A percentile compares a stretch with the other conserved stretches of the same genome.
These are phyloP conservation scores for Aristolochia contorta DNA, from an alignment of 164 flowering plant species.

Conservation along the genomic window DNA sequence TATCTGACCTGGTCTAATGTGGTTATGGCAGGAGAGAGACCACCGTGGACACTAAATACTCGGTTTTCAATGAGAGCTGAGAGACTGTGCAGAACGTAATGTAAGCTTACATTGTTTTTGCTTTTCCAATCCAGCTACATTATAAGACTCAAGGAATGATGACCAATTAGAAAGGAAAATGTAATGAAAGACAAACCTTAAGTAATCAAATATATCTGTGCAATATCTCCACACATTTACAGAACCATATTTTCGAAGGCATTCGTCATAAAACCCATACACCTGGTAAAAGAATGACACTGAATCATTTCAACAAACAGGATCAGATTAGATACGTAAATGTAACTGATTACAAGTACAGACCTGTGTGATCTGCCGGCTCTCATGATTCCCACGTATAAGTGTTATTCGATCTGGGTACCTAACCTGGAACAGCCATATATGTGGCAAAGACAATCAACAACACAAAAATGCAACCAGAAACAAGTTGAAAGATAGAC, in stretches of 20 bases:
- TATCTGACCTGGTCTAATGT: conserved; percentile 82
- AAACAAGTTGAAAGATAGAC: neutral
- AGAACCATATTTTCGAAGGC: conserved; percentile 97
- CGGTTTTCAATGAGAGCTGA: conserved; percentile 97
- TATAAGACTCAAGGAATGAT: neutral
- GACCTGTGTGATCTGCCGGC: conserved; percentile 99
- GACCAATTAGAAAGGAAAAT: neutral
- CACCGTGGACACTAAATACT: conserved; percentile 94
- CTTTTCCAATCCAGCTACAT: too few species aligned
- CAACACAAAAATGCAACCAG: neutral
- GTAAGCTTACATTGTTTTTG: neutral
- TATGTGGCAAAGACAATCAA: neutral
- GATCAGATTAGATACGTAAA: neutral
- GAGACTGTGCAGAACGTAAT: conserved; percentile 35
- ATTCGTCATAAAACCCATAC: conserved; percentile 97
- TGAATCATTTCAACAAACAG: conserved; percentile 2
- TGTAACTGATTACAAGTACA: neutral
- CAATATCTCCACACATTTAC: conserved; percentile 99
- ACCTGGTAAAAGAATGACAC: conserved; percentile 44
- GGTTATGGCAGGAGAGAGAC: conserved; percentile 92
- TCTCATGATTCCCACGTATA: conserved; percentile 97
- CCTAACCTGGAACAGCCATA: conserved; percentile 51
- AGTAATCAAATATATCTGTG: conserved; percentile 95
- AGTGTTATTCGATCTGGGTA: conserved; percentile 98
- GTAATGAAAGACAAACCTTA: conserved; percentile 46